Evolutionary conservation across 225 moss, liverwort and hornwort genomes (phyloP), one percentile per base, ranked within the genome.

Genomic region (Ulota crispa): DNA sequence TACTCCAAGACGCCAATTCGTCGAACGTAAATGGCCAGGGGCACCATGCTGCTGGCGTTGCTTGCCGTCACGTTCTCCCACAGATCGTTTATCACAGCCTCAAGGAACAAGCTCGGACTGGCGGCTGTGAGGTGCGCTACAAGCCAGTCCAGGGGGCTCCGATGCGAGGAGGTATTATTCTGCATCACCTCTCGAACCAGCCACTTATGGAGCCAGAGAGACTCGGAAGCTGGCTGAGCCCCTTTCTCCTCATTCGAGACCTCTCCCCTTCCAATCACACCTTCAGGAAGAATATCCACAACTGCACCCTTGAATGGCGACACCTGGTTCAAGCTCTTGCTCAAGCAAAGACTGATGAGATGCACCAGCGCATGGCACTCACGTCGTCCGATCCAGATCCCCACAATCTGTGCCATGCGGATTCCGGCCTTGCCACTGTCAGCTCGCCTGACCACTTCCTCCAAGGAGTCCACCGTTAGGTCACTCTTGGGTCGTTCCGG

Each of bases 171-270:
- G n/a, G 64, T 62, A 70, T 50, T 62, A 36, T 73, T 91, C 81
- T 88, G 89, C 82, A 99, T 89, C 61, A 93, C 75, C 55, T 87
- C 83, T 75, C 91, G 88, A 71, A 96, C 92, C 34, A 99, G 88
- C 96, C 96, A 99, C 70, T 85, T 88, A 78, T 95, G 92, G 9
- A 99, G 93, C 99, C 99, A 99, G 41, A 93, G 88, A 64, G 76
- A 60, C 43, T 79, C 79, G 30, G 73, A 68, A 42, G n/a, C 41
- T 65, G 64, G 76, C 73, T 45, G 74, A 74, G 64, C 41, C 54
- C 78, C 85, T 73, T 66, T 20, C 30, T 83, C 55, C 34, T 14
- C 30, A 9, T 61, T 67, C 9, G 73, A 43, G 4, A 54, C 18
- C 55, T 73, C 78, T 67, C n/a, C 73, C 55, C 63, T 78, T 13